These are phyloP conservation scores for Tulasnella sp. DNA, from an alignment of 768 basidiomycete genomes.

Conservation along the genomic window DNA sequence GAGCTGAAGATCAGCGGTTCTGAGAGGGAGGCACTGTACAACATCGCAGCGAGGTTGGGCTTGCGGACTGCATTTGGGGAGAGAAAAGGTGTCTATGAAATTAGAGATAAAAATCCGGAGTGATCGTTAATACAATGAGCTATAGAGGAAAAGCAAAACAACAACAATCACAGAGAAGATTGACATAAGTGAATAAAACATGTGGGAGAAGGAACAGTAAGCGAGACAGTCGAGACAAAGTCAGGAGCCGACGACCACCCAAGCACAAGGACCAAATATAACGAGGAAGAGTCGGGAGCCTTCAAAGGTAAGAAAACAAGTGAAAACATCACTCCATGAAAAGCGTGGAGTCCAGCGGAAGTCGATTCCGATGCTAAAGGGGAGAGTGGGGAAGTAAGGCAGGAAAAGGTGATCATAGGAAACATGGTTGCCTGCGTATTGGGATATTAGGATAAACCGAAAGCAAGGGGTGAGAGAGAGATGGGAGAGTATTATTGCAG, in stretches of 20 bases:
- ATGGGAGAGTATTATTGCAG: not conserved
- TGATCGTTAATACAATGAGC: not conserved
- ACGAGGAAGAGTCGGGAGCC: not conserved
- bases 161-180: not conserved
- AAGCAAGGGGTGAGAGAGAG: not conserved
- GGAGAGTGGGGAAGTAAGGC: not conserved
- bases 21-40: too few relatives aligned
- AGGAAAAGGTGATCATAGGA: not conserved
- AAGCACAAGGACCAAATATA: not conserved
- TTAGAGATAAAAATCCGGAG: slow-evolving; percentile 18
- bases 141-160: not conserved
- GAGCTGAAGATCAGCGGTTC: not conserved
- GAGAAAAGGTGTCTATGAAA: not conserved
- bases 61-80: too few relatives aligned
- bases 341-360: not conserved
- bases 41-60: too few relatives aligned
- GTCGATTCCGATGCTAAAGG: not conserved
- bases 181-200: not conserved
- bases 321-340: not conserved
- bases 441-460: not conserved
- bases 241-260: not conserved
- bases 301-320: not conserved
- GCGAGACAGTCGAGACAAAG: not conserved
- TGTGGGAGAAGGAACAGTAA: not conserved
- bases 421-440: not conserved